phyloP scores from a whole-genome alignment of 805 yeast genomes.

The Blastobotrys chiropterorum region DNA sequence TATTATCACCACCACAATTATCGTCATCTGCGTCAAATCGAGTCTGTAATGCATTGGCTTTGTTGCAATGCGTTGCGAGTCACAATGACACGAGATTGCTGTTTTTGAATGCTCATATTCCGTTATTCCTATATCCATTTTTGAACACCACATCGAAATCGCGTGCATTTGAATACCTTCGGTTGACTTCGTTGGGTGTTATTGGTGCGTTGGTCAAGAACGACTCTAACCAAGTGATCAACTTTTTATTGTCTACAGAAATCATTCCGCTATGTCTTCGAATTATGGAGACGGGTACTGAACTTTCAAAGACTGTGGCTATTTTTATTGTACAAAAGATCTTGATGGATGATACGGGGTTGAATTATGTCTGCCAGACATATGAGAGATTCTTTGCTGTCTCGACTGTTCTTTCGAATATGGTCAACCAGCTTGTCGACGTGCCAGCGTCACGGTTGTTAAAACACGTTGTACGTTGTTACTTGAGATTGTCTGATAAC shows the following conservation, averaged over 20 bases:
- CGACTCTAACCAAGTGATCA: constrained; percentile 92
- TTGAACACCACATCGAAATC: constrained; percentile 87
- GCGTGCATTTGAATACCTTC: constrained; percentile 86
- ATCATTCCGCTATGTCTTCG: constrained; percentile 91
- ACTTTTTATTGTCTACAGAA: constrained; percentile 87
- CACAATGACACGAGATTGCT: constrained; percentile 83
- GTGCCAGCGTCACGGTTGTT: constrained; percentile 68
- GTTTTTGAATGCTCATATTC: constrained; percentile 85
- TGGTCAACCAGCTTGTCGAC: constrained; percentile 80
- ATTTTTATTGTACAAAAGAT: constrained; percentile 93
- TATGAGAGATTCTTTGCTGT: constrained; percentile 93
- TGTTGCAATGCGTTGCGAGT: constrained; percentile 94
- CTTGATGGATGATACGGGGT: constrained; percentile 83
- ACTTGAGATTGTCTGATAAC: constrained; percentile 83
- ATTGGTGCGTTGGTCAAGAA: constrained; percentile 95
- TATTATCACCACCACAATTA: constrained; percentile 77
- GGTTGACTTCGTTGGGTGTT: constrained; percentile 91
- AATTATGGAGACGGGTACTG: constrained; percentile 93
- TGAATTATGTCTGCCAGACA: constrained; percentile 89
- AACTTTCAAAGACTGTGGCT: constrained; percentile 91
- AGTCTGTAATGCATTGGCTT: constrained; percentile 91
- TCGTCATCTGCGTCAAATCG: constrained; percentile 84
- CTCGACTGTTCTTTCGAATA: constrained; percentile 73
- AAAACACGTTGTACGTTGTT: constrained; percentile 92
- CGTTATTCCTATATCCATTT: constrained; percentile 88